Percentiles rank a stretch among this genome's conserved stretches.
These are phyloP conservation scores for Cynara cardunculus DNA, from an alignment of 129 eudicot genomes.

Conservation along the genomic window DNA sequence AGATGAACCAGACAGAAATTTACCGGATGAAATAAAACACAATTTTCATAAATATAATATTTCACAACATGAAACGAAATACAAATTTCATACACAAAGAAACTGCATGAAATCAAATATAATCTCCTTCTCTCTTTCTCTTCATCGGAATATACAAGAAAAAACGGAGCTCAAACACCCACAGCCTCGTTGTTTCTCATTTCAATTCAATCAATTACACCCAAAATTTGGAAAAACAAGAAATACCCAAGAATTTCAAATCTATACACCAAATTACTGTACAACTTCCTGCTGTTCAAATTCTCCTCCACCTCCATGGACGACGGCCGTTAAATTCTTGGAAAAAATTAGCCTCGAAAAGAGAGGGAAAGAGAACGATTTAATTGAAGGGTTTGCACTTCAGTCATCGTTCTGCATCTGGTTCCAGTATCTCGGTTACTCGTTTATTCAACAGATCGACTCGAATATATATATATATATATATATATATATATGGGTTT, in stretches of 20 bases:
- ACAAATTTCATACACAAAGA: no score
- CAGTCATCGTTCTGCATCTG: no score
- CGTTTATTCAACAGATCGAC: no score
- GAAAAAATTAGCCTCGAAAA: constrained; percentile 14
- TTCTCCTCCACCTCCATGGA: constrained; percentile 18
- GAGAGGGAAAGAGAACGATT: neutral
- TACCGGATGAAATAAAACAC: neutral
- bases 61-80: no score
- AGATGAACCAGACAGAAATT: no score
- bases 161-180: constrained; percentile 24
- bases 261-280: constrained; percentile 26
- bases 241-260: constrained; percentile 10
- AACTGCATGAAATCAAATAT: no score
- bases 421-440: no score
- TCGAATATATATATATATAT: no score
- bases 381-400: neutral
- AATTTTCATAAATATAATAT: no score
- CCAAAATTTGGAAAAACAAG: constrained; percentile 10
- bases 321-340: constrained; percentile 28
- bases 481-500: no score
- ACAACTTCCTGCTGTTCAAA: neutral
- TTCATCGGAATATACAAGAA: neutral
- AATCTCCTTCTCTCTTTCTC: no score
- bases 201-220: constrained; percentile 22
- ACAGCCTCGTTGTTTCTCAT: constrained; percentile 7